Evolutionary conservation across 1,284 basidiomycete genomes (phyloP).

Genomic region (Heterobasidion occidentale): DNA sequence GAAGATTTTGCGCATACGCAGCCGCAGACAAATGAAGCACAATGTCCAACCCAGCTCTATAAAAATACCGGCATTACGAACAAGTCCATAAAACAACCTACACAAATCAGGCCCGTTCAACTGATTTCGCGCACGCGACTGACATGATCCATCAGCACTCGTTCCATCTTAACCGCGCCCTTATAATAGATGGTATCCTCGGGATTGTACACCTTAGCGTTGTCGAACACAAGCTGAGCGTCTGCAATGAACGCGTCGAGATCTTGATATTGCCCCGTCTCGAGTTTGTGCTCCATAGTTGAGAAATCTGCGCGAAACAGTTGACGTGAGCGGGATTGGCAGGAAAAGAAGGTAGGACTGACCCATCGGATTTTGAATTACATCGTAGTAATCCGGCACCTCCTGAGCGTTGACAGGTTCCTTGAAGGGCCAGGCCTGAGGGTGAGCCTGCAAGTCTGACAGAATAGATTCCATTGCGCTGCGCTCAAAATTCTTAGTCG

Average conservation of each 20-base stretch:
- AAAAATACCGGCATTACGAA: no score
- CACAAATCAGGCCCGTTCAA: background rate
- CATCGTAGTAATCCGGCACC: conserved; percentile 87
- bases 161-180: background rate
- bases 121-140: background rate
- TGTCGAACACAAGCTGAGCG: conserved; percentile 82
- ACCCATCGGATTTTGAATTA: conserved; percentile 95
- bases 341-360: conserved; percentile 18
- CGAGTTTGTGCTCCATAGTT: conserved; percentile 92
- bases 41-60: no score
- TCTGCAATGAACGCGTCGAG: conserved; percentile 80
- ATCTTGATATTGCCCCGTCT: conserved; percentile 71
- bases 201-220: conserved; percentile 88
- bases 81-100: no score
- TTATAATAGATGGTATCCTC: conserved; percentile 42
- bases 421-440: conserved; percentile 84
- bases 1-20: no score
- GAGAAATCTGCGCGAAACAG: conserved; percentile 57
- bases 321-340: conserved; percentile 3
- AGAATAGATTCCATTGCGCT: conserved; percentile 79
- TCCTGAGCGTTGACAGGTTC: conserved; percentile 79
- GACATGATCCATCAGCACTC: background rate
- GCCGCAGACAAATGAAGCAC: no score
- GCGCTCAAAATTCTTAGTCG: conserved; percentile 49
- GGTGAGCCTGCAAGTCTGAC: conserved; percentile 76